Evolutionary conservation across 345 rosid genomes (phyloP), one percentile per base, ranked within the genome.

Genomic region (Citrus glauca): DNA sequence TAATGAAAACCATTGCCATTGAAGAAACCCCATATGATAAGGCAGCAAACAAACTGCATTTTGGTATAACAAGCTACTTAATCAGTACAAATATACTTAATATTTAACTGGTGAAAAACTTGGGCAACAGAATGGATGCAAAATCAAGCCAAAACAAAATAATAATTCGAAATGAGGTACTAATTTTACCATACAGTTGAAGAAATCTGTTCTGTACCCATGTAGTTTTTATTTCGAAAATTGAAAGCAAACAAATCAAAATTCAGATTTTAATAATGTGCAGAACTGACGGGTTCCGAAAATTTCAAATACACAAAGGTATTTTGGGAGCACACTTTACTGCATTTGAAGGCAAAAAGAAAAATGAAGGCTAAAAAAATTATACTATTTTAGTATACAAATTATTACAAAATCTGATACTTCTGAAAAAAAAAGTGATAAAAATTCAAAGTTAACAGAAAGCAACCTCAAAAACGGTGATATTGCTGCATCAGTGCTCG

Each of bases 1-100:
- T 96, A 86, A 96, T 94, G 77, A 96, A 96, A 69, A 94, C 99
- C 99, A 96, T 96, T 5, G 97, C 97, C 99, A 96, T 96, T 1
- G 98, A 96, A 82, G 95, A 91, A 83, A 89, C 63, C 70, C 98
- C 99, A 90, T 96, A 96, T 4, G 98, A 91, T 74, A 94, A 72
- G 13, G 99, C 98, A 62, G 98, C 78, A 73, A 84, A 65, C 80
- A 96, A 82, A 85, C 98, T 96, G 81, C 88, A 90, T 77, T 13
- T 30, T 40, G 25, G 17, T 25, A 59, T 16, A 53, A 17, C 57
- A 53, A 53, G 19, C 20, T 17, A 5, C 45, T 35, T 35, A 73
- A 57, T 16, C 24, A 59, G 24, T 4, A 35, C 35, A 53, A 28
- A 65, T 33, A 65, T 50, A 30, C 10, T 20, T 13, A 40, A 5